Percentiles rank a stretch among this genome's conserved stretches.
Evolutionary conservation across 2,329 filamentous ascomycete species (phyloP).

Genomic region (Alternaria brassicicola): DNA sequence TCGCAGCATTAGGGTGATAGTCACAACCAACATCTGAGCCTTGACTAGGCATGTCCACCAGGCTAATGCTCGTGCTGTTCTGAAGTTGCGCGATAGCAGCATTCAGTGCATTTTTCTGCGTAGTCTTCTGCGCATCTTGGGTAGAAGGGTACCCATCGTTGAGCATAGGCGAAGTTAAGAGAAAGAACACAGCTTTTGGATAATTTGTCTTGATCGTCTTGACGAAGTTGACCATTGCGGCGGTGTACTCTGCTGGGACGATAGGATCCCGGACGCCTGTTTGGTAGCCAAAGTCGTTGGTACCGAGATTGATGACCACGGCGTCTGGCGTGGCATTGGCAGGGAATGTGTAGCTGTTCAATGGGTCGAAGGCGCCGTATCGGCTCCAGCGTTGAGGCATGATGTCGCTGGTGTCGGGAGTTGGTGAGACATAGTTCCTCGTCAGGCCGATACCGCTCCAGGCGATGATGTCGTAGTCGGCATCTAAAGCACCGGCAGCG

Average conservation of each 20-base stretch:
- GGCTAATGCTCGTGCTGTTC: conserved; percentile 39
- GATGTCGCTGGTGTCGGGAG: conserved; percentile 40
- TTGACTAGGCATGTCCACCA: conserved; percentile 54
- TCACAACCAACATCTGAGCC: conserved; percentile 52
- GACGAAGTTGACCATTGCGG: conserved; percentile 39
- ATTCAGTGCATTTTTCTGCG: conserved; percentile 45
- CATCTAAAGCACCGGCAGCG: conserved; percentile 49
- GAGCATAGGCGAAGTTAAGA: conserved; percentile 52
- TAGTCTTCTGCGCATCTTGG: conserved; percentile 47
- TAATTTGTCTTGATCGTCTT: conserved; percentile 46
- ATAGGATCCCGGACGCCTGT: conserved; percentile 18
- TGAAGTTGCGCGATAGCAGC: conserved; percentile 41
- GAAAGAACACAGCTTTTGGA: conserved; percentile 48
- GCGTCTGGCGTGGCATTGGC: conserved; percentile 40
- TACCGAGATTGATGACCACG: conserved; percentile 55
- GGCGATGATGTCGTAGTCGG: conserved; percentile 54
- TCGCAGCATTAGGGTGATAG: conserved; percentile 52
- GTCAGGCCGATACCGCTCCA: conserved; percentile 55
- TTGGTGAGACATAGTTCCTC: conserved; percentile 46
- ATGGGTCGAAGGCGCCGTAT: conserved; percentile 51
- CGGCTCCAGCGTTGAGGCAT: conserved; percentile 53
- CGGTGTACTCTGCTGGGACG: conserved; percentile 15
- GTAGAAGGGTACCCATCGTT: conserved; percentile 48
- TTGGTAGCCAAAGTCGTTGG: conserved; percentile 53
- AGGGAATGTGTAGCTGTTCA: conserved; percentile 50